Base-by-base conservation (phyloP, 208 protist genomes). In the Novymonas esmeraldas region DNA sequence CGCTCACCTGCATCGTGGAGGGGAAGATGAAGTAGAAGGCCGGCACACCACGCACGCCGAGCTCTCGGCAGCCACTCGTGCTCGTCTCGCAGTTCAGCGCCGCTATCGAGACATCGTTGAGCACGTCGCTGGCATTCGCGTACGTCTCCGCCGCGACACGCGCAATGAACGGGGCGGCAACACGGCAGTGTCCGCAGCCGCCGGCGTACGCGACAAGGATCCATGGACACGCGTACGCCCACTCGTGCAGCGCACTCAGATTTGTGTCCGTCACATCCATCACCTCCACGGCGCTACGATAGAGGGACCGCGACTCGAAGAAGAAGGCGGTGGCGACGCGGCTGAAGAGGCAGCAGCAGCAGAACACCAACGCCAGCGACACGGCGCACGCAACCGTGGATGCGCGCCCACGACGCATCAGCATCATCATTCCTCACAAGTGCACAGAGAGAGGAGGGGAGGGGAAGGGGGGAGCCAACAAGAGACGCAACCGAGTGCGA, bases 121-220 rank as follows among this genome's bases (percentile, higher is more conserved):
- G 52, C 5, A 48, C 55, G 38, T 76, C 70, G 2, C 20, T 31
- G 22, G 16, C 6, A 18, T 39, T 41, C 18, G 16, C 36, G 24
- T 60, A 49, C 20, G 62, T 77, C n/a, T 67, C 56, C 41, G 26
- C 4, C 4, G 74, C 69, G n/a, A 38, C 14, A 13, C n/a, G 33
- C 9, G 64, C 26, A 6, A 71, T 36, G 34, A 14, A 13, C 1
- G 83, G 78, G 10, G 83, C 78, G 2, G 64, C 44, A 31, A 33
- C 50, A 41, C 83, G 73, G 70, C 87, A 93, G 49, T 86, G 77
- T 20, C 83, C 83, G 42, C 87, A 93, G 29, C 58, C 64, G 46
- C 79, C 65, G 24, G 59, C 77, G 72, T 90, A 90, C 41, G 86
- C 80, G 4, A 86, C 52, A 9, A 93, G 41, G 3, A 89, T 41